phyloP scores from a whole-genome alignment of 2,329 filamentous ascomycete species.

The Aspergillus spinulosporus region DNA sequence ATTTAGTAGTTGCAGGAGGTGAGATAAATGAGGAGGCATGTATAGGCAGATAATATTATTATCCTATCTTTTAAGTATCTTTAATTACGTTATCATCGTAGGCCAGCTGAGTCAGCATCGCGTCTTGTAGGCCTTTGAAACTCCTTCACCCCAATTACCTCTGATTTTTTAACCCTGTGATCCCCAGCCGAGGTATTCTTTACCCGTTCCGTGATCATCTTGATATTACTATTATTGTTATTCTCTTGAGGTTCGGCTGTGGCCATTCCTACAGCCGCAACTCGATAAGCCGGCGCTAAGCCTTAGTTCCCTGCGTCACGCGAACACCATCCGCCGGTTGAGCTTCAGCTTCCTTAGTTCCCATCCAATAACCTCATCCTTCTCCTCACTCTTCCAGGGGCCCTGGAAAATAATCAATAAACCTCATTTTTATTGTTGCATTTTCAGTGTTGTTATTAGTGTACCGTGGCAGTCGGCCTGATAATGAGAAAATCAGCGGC shows the following conservation, averaged over 20 bases:
- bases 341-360: constrained; percentile 1
- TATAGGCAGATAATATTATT: constrained; percentile 3
- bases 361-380: constrained; percentile 3
- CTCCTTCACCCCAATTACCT: neutral
- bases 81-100: too few relatives aligned
- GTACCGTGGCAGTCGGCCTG: neutral
- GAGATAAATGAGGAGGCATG: neutral
- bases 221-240: neutral
- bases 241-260: neutral
- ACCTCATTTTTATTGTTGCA: constrained; percentile 2
- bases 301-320: neutral
- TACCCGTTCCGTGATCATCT: neutral
- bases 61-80: neutral
- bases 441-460: constrained; percentile 2
- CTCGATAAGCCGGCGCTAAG: constrained; percentile 2
- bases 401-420: constrained; percentile 1
- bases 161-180: neutral
- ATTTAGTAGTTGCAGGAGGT: constrained; percentile 15
- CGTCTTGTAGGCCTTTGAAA: neutral
- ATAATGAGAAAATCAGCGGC: constrained; percentile 7
- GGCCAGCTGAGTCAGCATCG: neutral
- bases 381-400: neutral
- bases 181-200: neutral
- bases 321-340: constrained; percentile 1
- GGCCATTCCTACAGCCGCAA: neutral